phyloP scores from a whole-genome alignment of 208 protist genomes.

The Herpetomonas samuelpessoai region DNA sequence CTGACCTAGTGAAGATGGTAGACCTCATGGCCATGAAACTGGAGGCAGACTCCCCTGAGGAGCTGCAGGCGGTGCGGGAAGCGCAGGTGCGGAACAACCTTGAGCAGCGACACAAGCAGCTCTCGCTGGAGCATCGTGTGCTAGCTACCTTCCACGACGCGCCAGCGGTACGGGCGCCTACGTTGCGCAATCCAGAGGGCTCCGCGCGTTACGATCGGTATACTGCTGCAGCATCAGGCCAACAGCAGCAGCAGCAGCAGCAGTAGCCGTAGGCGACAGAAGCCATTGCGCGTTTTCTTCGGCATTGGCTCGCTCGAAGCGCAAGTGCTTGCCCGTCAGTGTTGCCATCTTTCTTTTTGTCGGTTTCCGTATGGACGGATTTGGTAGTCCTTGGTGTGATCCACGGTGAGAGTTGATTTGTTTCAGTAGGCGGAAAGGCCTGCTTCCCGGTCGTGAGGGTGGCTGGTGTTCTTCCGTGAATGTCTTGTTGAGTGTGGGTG shows the following conservation, averaged over 20 bases:
- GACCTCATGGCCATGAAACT: conserved; percentile 81
- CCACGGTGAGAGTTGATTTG: too few relatives aligned
- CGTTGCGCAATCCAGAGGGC: conserved; percentile 45
- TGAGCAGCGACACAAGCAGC: conserved; percentile 41
- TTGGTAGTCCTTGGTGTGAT: too few relatives aligned
- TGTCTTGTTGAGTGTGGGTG: too few relatives aligned
- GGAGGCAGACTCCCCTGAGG: conserved; percentile 69
- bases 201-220: conserved; percentile 17
- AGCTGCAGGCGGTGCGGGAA: conserved; percentile 51
- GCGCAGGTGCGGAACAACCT: conserved; percentile 53
- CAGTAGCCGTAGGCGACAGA: too few relatives aligned
- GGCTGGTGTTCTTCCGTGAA: too few relatives aligned
- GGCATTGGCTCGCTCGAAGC: too few relatives aligned
- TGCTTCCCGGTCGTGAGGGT: too few relatives aligned
- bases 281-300: too few relatives aligned
- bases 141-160: conserved; percentile 78
- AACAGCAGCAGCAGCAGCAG: background rate
- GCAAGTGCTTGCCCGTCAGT: too few relatives aligned
- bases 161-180: conserved; percentile 45
- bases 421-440: too few relatives aligned
- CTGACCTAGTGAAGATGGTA: conserved; percentile 80
- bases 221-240: background rate
- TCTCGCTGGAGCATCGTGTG: conserved; percentile 70
- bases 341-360: too few relatives aligned
- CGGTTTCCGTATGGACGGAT: too few relatives aligned